A percentile compares a stretch with the other conserved stretches of the same genome.
Conservation (phyloP, 108 stramenopile genomes). For the Fragilariopsis cylindrus region DNA sequence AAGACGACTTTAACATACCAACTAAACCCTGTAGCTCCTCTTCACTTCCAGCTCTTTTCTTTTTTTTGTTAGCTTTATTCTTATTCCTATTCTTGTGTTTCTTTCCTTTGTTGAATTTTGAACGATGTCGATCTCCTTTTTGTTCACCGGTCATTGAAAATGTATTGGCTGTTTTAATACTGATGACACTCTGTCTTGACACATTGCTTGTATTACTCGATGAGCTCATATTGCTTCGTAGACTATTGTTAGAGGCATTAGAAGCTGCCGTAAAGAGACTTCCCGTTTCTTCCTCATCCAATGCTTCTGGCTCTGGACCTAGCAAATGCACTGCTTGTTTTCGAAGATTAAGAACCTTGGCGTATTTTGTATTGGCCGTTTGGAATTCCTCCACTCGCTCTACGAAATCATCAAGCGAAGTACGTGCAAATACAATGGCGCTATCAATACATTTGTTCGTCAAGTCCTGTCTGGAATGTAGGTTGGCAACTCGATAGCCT, state of each 20-base stretch:
- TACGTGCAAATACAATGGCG: conserved; percentile 53
- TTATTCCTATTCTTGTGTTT: conserved; percentile 65
- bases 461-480: conserved; percentile 55
- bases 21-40: conserved; percentile 74
- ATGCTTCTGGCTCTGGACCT: conserved; percentile 30
- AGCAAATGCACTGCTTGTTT: conserved; percentile 58
- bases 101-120: conserved; percentile 84
- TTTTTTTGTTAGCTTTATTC: conserved; percentile 41
- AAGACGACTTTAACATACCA: conserved; percentile 40
- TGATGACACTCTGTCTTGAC: conserved; percentile 67
- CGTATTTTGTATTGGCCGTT: conserved; percentile 49
- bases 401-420: conserved; percentile 61
- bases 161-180: conserved; percentile 59
- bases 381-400: conserved; percentile 60
- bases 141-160: conserved; percentile 73
- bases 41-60: conserved; percentile 76
- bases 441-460: conserved; percentile 58
- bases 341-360: conserved; percentile 66
- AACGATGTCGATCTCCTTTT: conserved; percentile 69
- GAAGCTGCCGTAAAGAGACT: conserved; percentile 81
- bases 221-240: conserved; percentile 56
- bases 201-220: conserved; percentile 52
- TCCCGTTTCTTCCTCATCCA: conserved; percentile 49
- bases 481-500: conserved; percentile 54
- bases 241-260: conserved; percentile 58